Evolutionary conservation across 208 protist species (phyloP), one percentile per base, ranked within the genome.

Genomic region (Trypanosoma scelopori): DNA sequence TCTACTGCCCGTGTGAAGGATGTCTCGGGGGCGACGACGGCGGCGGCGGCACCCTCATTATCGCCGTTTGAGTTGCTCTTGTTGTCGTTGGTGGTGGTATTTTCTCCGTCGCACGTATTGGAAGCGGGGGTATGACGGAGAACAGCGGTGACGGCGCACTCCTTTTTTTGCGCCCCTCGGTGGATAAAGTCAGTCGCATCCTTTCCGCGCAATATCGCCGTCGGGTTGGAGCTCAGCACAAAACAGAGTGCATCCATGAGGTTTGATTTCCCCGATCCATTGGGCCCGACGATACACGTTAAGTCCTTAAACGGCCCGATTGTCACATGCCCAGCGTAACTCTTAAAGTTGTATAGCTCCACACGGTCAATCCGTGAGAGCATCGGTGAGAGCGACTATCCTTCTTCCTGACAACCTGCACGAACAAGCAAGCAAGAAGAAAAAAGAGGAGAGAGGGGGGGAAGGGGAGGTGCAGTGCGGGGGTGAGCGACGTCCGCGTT

Each of bases 231-330:
- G 47, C 97, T 97, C n/a, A 99, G 69, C 15, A 98, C 98, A 73
- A 99, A 99, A 52, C 84, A 89, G 18, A 99, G 84, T 12, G 98
- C 98, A 71, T 99, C 98, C 96, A 99, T 99, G n/a, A 99, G 48
- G 78, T 99, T 99, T 11, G 91, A 98, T 75, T 99, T 99, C 55
- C 98, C 98, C 15, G 88, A 74, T 43, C 98, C 98, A 84, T 99
- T 99, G 23, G 98, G 98, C 0, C 98, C 98, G 55, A 99, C 98
- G 28, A 99, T 91, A 64, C 97, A 97, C n/a, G 95, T 97, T 68
- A 99, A 99, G 46, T 98, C 74, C 60, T 92, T 86, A 69, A 99
- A 99, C 5, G 98, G 98, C 1, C 98, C 98, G 51, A 99, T 96
- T 0, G 72, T 66, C 23, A 97, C 89, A 30, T 82, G 68, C 18